Base-by-base conservation (phyloP, 106 monocot species). In the Dendrobium chrysotoxum region DNA sequence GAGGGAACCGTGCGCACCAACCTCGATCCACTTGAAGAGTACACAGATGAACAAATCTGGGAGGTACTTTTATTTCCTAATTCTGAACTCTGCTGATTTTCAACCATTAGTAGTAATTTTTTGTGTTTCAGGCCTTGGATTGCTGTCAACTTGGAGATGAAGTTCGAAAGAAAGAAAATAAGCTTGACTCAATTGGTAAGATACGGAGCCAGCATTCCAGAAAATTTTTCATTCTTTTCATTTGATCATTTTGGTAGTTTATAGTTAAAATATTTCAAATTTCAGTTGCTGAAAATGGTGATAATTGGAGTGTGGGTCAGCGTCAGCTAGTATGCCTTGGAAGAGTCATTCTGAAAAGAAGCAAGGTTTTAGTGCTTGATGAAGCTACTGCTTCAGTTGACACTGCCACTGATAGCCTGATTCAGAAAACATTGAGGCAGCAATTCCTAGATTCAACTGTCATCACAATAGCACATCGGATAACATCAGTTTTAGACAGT, bases 261-360 rank as follows among this genome's bases (percentile, higher is more conserved):
- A 7, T 64, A 20, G 23, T 64, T 53, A 53, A 53, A 5, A 53
- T 5, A 9, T 16, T 53, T 35, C 35, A 35, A 81, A 53, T 77
- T 82, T 31, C 80, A 94, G 96, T 97, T 17, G 86, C 77, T 26
- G 90, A 97, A 82, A 97, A 92, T 75, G 96, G 96, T 10, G 94
- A 97, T 74, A 94, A 97, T 75, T 97, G 96, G 96, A 97, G 96
- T 40, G 86, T 96, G 35, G 96, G 96, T 26, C 96, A 96, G 77
- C 86, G 93, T 38, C 96, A 96, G 66, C 84, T 96, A 28, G 88
- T 93, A 17, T 96, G 96, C 73, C 79, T 93, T 15, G 93, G 90
- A 1, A 80, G 93, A 54, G 90, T 92, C n/a, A 83, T 93, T 65
- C 41, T 96, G 79, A 96, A 93, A 39, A 93, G 78, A 75, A 93